These are phyloP conservation scores for Raffaelea deltoideospora DNA, from an alignment of 2,329 filamentous ascomycete genomes.

Conservation along the genomic window DNA sequence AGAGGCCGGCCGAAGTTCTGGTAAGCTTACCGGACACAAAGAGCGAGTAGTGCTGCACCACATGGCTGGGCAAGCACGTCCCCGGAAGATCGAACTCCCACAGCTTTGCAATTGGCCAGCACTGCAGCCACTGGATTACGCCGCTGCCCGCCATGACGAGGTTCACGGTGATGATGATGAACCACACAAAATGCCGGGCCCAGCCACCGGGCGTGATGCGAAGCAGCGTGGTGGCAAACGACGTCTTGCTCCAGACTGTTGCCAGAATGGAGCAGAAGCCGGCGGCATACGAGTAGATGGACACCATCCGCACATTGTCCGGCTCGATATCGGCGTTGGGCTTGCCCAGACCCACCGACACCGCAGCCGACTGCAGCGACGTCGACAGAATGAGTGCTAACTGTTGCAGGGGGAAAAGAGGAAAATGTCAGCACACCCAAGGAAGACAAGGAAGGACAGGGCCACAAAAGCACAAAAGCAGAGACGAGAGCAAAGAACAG, in stretches of 20 bases:
- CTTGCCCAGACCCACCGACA: slow-evolving; percentile 7
- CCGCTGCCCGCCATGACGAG: slow-evolving; percentile 12
- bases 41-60: slow-evolving; percentile 17
- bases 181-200: slow-evolving; percentile 12
- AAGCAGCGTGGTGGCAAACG: slow-evolving; percentile 21
- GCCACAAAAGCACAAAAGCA: neutral
- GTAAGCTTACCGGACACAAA: slow-evolving; percentile 15
- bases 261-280: slow-evolving; percentile 14
- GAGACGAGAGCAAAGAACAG: too few species aligned
- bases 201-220: slow-evolving; percentile 16
- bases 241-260: slow-evolving; percentile 21
- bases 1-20: neutral
- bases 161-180: slow-evolving; percentile 18
- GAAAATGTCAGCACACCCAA: neutral
- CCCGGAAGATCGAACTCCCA: too few species aligned
- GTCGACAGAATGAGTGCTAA: neutral
- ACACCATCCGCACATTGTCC: neutral
- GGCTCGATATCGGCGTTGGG: neutral
- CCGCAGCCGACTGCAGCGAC: neutral
- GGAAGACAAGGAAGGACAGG: neutral
- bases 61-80: slow-evolving; percentile 17
- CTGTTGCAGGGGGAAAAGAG: neutral
- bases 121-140: slow-evolving; percentile 16
- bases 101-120: slow-evolving; percentile 15
- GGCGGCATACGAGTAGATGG: neutral